Evolutionary conservation across 2,329 filamentous ascomycete genomes (phyloP), one percentile per base, ranked within the genome.

Genomic region (Xylariaceae sp.): DNA sequence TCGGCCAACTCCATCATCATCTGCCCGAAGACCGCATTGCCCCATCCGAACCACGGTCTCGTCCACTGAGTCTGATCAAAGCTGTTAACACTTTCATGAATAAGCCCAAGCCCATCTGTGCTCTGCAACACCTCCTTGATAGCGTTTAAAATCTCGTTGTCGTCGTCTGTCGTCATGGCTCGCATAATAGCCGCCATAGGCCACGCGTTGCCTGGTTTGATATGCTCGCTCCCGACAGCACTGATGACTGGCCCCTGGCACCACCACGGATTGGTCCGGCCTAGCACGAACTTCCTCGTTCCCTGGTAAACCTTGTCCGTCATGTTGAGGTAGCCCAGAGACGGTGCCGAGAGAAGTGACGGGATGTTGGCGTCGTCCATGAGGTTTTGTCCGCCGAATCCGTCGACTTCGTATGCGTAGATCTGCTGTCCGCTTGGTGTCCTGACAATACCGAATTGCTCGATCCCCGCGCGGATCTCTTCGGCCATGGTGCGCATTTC

Each of bases 1-100:
- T 75, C 72, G n/a, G 82, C 80, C 45, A 93, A 62, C 66, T 91
- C 85, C 44, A 93, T 66, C 22, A 94, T 79, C 48, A 87, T 86
- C 68, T 92, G 84, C n/a, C 87, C 86, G 63, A 91, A 92, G 17
- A 94, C 79, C 0, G 85, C 88, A 61, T 93, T 93, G n/a, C 87
- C 88, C 88, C 88, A 93, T 2, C 87, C 85, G 61, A 94, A 93
- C 71, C 72, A 74, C 40, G 68, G 67, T 36, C 71, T 58, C 3
- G 71, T 73, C 68, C 69, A 74, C 17, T 60, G 49, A 4, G 50
- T 59, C 19, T 75, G 69, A 47, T 77, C 70, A 38, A 82, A 77
- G 12, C 87, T 84, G 60, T 88, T 78, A 44, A 92, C 75, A 47
- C 83, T 87, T 69, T 95, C 90, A 56, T 95, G 88, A 1, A 95